Evolutionary conservation across 2,329 filamentous ascomycete genomes (phyloP), one percentile per base, ranked within the genome.

Genomic region (Lachnellula hyalina): DNA sequence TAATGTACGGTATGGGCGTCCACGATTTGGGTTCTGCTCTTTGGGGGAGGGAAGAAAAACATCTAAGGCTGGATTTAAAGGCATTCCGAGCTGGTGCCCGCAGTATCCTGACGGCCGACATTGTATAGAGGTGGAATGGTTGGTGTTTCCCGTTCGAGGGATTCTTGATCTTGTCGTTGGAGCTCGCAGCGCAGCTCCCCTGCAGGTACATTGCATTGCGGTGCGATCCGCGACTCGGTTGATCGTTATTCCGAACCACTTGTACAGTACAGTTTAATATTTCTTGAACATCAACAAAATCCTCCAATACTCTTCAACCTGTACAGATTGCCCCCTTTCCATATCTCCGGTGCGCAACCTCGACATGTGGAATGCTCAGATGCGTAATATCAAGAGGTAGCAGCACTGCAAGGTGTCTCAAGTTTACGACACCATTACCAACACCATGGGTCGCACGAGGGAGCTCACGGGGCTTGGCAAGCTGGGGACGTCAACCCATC

Each of bases 1-100:
- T 80, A 52, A 81, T 75, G 53, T 75, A 78, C 19, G 78, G 78
- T 34, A 77, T 78, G n/a, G 78, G 78, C 21, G 66, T 70, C 67
- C 66, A 70, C 23, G 65, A 60, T 56, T 59, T 65, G 49, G 73
- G 68, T 32, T 65, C 63, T 46, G 58, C 28, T 49, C 59, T 52
- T 17, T 55, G 46, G 2, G 61, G 57, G n/a, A 55, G 49, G 5
- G 63, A 58, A 21, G 66, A 65, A 47, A 66, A 65, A 21, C 56
- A 59, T 50, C 67, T 59, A 19, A 63, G 21, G 21, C 57, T 47
- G 17, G 45, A 47, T 8, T 53, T 53, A 9, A 67, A 35, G 38
- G 52, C 60, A 58, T 56, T 63, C 19, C 62, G 62, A 52, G 56
- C 56, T 42, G 66, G 60, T 21, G 56, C 57, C 34, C 63, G 60